Conservation (phyloP, 75 land plant genomes). For the Cryptomeria japonica region DNA sequence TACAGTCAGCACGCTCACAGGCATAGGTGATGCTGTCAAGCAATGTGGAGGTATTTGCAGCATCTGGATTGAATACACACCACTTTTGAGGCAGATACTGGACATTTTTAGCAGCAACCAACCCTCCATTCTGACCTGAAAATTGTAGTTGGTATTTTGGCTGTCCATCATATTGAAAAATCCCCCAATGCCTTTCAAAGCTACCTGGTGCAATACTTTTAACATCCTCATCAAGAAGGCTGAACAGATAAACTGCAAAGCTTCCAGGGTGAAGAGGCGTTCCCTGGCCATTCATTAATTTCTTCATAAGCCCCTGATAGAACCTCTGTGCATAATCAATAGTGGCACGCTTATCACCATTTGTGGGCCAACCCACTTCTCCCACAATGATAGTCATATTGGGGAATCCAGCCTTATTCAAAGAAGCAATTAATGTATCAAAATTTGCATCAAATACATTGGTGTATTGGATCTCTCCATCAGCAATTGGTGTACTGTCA, state of each 20-base stretch:
- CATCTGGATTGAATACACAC: conserved; percentile 44
- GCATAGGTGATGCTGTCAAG: conserved; percentile 46
- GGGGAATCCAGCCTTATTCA: conserved; percentile 28
- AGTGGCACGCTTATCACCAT: conserved; percentile 42
- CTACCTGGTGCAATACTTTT: conserved; percentile 61
- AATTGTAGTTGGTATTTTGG: conserved; percentile 51
- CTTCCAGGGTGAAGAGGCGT: conserved; percentile 41
- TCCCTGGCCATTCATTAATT: conserved; percentile 27
- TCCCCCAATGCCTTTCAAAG: conserved; percentile 76
- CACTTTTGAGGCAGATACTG: conserved; percentile 36
- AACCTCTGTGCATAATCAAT: conserved; percentile 35
- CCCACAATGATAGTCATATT: conserved; percentile 42
- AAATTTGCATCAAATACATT: conserved; percentile 60
- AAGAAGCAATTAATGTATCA: conserved; percentile 46
- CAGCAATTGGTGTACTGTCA: conserved; percentile 11
- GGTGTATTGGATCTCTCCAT: conserved; percentile 33
- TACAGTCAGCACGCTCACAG: conserved; percentile 49
- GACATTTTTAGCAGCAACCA: conserved; percentile 32
- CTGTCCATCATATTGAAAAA: conserved; percentile 50
- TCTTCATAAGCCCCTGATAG: conserved; percentile 33
- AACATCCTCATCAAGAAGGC: conserved; percentile 54
- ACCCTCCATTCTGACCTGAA: conserved; percentile 25
- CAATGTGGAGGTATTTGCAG: conserved; percentile 20
- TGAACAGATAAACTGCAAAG: conserved; percentile 42
- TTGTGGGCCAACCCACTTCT: conserved; percentile 66